phyloP scores from a whole-genome alignment of 1,139 yeast genomes.

The Lodderomyces oxycetoniae region DNA sequence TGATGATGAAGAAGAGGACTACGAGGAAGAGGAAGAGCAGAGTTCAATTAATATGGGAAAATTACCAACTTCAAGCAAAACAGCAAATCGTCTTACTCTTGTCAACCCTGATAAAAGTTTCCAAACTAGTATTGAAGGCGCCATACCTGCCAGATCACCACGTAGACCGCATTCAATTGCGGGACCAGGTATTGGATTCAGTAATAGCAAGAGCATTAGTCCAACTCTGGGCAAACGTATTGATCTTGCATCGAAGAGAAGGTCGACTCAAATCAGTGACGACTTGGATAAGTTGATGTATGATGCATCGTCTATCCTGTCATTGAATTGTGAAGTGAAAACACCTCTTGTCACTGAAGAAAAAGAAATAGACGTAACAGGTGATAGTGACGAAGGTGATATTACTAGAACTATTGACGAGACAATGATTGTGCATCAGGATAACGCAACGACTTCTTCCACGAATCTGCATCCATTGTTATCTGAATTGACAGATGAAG shows the following conservation, averaged over 20 bases:
- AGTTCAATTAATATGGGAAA: conserved; percentile 16
- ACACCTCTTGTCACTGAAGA: conserved; percentile 3
- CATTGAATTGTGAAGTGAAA: conserved; percentile 6
- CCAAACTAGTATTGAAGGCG: conserved; percentile 34
- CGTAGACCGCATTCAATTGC: conserved; percentile 37
- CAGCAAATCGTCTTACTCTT: conserved; percentile 5
- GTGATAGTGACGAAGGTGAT: conserved; percentile 1
- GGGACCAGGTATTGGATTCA: conserved; percentile 6
- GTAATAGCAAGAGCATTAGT: background rate
- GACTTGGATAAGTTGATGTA: conserved; percentile 42
- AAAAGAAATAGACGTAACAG: conserved; percentile 3
- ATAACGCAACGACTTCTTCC: conserved; percentile 1
- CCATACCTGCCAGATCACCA: conserved; percentile 41
- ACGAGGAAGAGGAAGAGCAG: conserved; percentile 10
- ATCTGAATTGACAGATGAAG: background rate
- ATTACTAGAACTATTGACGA: background rate
- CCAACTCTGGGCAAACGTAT: background rate
- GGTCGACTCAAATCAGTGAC: conserved; percentile 27
- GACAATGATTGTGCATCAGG: conserved; percentile 1
- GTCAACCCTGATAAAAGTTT: conserved; percentile 28
- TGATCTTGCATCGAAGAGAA: conserved; percentile 2
- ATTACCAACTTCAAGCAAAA: conserved; percentile 13
- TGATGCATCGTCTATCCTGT: conserved; percentile 26
- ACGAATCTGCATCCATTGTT: conserved; percentile 2
- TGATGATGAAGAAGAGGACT: conserved; percentile 8